Evolutionary conservation across 225 moss, liverwort and hornwort species (phyloP), one percentile per base, ranked within the genome.

Genomic region (Sphagnum tenellum): DNA sequence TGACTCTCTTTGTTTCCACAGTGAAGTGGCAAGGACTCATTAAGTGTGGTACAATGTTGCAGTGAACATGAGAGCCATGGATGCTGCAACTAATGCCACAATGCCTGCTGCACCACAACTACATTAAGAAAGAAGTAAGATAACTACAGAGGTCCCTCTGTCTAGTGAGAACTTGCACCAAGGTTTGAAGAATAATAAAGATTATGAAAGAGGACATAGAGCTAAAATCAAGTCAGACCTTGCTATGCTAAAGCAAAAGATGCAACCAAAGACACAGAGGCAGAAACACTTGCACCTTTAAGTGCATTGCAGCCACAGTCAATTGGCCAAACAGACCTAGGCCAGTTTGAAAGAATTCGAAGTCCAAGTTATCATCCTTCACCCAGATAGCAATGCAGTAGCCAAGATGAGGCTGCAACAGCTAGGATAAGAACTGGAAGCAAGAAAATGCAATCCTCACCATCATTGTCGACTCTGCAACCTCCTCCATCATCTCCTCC

Each of bases 321-420:
- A 89, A 64, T 10, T 87, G 84, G 61, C 71, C 81, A 71, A 89
- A 89, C 4, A 89, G 82, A 63, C 81, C 81, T 62, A 89, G 81
- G 60, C 87, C 89, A 61, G 82, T 87, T 55, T 81, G 81, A 13
- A 89, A 82, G 73, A 89, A 89, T 46, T 89, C 79, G 50, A 81
- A 84, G 74, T 89, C 84, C 70, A 87, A 50, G 67, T 74, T 80
- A 60, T 89, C 87, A 74, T 89, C 89, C 74, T 87, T 87, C 73
- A 84, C 84, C 89, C 89, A 89, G 48, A 89, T 87, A 50, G 89
- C 87, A 67, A 89, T 84, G 62, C 89, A 89, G 73, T 89, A 89
- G 62, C 87, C 89, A 61, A 89, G 78, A 66, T 89, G 89, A 89
- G 50, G 87, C 89, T 72, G 89, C 89, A 62, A 89, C 87, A 64